A percentile compares a stretch with the other conserved stretches of the same genome.
These are phyloP conservation scores for Chalara sp. DNA, from an alignment of 2,329 filamentous ascomycete species.

Conservation along the genomic window DNA sequence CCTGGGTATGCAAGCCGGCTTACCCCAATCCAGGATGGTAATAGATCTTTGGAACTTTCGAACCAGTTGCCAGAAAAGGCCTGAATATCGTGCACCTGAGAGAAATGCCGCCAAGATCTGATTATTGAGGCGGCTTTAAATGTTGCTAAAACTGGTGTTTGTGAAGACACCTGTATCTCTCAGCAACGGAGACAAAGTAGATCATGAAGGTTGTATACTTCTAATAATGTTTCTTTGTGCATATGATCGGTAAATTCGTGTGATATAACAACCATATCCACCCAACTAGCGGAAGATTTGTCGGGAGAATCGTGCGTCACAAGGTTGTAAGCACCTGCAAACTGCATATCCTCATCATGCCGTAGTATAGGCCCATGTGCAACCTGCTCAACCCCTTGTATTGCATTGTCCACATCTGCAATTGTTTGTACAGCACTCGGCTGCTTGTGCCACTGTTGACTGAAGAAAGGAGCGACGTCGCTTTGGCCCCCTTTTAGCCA, in stretches of 20 bases:
- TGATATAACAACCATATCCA: slow-evolving; percentile 53
- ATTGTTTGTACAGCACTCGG: slow-evolving; percentile 48
- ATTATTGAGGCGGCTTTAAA: slow-evolving; percentile 51
- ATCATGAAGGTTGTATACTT: slow-evolving; percentile 43
- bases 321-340: not conserved
- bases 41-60: slow-evolving; percentile 15
- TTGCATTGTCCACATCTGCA: slow-evolving; percentile 44
- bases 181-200: not conserved
- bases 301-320: slow-evolving; percentile 7
- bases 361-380: slow-evolving; percentile 2
- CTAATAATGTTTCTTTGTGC: slow-evolving; percentile 44
- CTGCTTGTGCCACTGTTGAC: slow-evolving; percentile 55
- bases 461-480: slow-evolving; percentile 59
- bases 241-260: slow-evolving; percentile 65
- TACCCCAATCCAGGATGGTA: slow-evolving; percentile 58
- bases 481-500: slow-evolving; percentile 58
- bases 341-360: not conserved
- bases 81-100: slow-evolving; percentile 37
- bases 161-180: not conserved
- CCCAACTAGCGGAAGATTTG: slow-evolving; percentile 29
- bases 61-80: slow-evolving; percentile 24
- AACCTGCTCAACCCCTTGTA: slow-evolving; percentile 40
- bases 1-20: slow-evolving; percentile 45
- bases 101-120: slow-evolving; percentile 52
- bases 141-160: slow-evolving; percentile 53